Percentiles rank a stretch among this genome's conserved stretches.
phyloP scores from a whole-genome alignment of 176 grass and related monocot species.

The Elaeis guineensis region DNA sequence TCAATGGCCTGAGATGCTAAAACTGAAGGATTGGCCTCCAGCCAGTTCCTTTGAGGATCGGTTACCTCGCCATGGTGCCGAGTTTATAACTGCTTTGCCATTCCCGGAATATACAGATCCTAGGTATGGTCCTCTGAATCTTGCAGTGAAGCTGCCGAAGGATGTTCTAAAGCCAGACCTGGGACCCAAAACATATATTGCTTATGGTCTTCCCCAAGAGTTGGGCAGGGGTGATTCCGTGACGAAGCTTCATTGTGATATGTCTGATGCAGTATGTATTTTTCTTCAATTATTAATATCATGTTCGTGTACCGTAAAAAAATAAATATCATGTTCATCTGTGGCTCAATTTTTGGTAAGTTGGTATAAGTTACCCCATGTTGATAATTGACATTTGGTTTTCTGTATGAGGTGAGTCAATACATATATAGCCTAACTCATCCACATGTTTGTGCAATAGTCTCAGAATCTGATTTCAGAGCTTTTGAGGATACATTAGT shows the following conservation, averaged over 20 bases:
- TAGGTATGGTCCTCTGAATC: constrained; percentile 67
- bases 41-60: constrained; percentile 62
- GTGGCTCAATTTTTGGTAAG: too few relatives aligned
- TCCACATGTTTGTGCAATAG: too few relatives aligned
- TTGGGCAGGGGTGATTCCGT: constrained; percentile 80
- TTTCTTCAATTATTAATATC: background rate
- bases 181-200: constrained; percentile 79
- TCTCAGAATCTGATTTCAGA: too few relatives aligned
- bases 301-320: too few relatives aligned
- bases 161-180: constrained; percentile 57
- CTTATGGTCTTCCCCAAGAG: constrained; percentile 67
- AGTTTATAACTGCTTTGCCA: constrained; percentile 71
- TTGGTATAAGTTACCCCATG: too few relatives aligned
- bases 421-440: too few relatives aligned
- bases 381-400: too few relatives aligned
- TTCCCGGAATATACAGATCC: constrained; percentile 89
- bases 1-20: constrained; percentile 49
- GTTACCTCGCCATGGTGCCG: constrained; percentile 69
- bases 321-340: background rate
- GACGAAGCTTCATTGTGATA: constrained; percentile 89
- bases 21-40: constrained; percentile 82
- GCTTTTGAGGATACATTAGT: too few relatives aligned
- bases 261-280: constrained; percentile 69
- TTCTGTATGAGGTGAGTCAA: too few relatives aligned
- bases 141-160: constrained; percentile 46